Evolutionary conservation across 768 basidiomycete genomes (phyloP).

Genomic region (Amanita rubescens): DNA sequence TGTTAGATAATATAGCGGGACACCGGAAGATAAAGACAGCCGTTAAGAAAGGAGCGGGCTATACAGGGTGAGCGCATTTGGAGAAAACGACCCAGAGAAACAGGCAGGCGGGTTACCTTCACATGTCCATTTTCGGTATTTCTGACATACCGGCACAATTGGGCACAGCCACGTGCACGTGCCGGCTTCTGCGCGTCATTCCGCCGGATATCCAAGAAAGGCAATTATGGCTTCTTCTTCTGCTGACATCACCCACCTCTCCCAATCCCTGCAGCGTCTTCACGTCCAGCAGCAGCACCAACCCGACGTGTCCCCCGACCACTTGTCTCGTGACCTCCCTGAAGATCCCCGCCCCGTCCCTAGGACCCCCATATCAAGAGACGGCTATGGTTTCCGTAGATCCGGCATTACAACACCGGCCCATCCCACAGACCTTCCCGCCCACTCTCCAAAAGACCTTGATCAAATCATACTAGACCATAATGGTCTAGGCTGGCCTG

Average conservation of each 20-base stretch:
- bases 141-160: conserved; percentile 13
- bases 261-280: conserved; percentile 42
- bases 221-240: neutral
- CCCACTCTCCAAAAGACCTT: conserved; percentile 23
- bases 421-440: conserved; percentile 26
- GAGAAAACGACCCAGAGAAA: conserved; percentile 34
- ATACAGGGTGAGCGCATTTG: conserved; percentile 38
- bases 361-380: conserved; percentile 38
- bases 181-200: neutral
- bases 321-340: too few relatives aligned
- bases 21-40: conserved; percentile 37
- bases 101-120: conserved; percentile 24
- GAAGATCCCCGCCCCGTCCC: conserved; percentile 14
- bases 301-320: neutral
- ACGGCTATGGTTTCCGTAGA: conserved; percentile 78
- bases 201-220: too few relatives aligned
- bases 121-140: conserved; percentile 27
- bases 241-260: conserved; percentile 33
- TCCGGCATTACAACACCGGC: conserved; percentile 65
- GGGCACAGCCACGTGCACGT: conserved; percentile 2
- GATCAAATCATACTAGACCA: conserved; percentile 41
- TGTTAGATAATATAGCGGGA: conserved; percentile 37
- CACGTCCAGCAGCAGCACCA: conserved; percentile 15
- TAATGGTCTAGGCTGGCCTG: conserved; percentile 92
- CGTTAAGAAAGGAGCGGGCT: conserved; percentile 28